Percentiles rank a stretch among this genome's conserved stretches.
phyloP scores from a whole-genome alignment of 345 rosid genomes.

The Zanthoxylum bungeanum region DNA sequence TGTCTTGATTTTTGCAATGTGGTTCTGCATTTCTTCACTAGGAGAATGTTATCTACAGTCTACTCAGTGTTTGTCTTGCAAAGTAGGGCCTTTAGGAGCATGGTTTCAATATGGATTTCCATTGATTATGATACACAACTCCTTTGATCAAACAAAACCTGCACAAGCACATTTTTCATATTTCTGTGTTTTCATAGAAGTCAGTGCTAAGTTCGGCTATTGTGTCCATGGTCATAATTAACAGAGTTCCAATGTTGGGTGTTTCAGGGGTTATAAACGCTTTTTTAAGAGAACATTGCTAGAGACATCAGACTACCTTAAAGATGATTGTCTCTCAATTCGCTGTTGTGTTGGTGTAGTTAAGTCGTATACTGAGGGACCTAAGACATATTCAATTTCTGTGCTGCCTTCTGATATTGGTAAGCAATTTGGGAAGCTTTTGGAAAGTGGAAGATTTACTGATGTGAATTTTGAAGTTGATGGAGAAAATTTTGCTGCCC shows the following conservation, averaged over 20 bases:
- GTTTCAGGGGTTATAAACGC: constrained; percentile 79
- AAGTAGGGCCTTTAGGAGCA: not conserved
- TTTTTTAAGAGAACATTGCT: constrained; percentile 65
- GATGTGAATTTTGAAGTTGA: constrained; percentile 62
- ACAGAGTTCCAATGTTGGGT: constrained; percentile 11
- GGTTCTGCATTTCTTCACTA: not conserved
- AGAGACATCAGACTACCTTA: constrained; percentile 66
- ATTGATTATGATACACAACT: not conserved
- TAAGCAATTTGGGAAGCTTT: constrained; percentile 52
- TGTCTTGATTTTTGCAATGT: not conserved
- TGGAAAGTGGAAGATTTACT: constrained; percentile 52
- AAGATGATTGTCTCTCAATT: constrained; percentile 63
- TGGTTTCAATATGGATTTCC: not conserved
- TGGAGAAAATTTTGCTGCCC: constrained; percentile 64
- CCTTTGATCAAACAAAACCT: not conserved
- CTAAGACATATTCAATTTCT: constrained; percentile 51
- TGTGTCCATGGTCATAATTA: constrained; percentile 11
- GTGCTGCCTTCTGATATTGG: constrained; percentile 62
- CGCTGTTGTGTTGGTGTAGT: constrained; percentile 78
- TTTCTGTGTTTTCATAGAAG: not conserved
- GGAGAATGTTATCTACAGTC: not conserved
- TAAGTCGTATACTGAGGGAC: constrained; percentile 67
- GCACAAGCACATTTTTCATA: not conserved
- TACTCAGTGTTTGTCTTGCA: not conserved
- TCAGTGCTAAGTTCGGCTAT: not conserved